These are phyloP conservation scores for Leccinum broughii DNA, from an alignment of 768 basidiomycete genomes.

Conservation along the genomic window DNA sequence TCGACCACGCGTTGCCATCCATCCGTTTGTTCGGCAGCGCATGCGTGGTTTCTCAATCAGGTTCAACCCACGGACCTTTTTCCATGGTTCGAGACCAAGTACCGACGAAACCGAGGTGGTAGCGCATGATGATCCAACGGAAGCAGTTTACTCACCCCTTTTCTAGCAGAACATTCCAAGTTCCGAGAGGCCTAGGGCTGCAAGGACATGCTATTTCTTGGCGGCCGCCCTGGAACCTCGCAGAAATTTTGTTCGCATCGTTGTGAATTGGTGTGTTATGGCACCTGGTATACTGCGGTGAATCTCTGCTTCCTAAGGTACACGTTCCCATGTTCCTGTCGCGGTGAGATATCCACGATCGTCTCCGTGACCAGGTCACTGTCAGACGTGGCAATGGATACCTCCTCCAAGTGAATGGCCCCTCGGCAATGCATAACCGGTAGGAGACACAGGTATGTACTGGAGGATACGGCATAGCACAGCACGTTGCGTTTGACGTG, in stretches of 20 bases:
- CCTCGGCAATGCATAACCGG: neutral
- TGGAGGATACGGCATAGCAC: neutral
- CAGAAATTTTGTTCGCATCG: neutral
- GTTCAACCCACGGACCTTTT: neutral
- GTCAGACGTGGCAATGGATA: too few relatives aligned
- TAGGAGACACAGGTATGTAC: neutral
- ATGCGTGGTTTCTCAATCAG: neutral
- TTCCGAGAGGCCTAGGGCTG: neutral
- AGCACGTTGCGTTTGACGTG: neutral
- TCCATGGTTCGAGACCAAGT: neutral
- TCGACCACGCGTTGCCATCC: neutral
- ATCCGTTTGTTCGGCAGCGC: neutral
- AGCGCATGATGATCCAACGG: neutral
- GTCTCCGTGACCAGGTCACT: neutral
- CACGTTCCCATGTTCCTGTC: neutral
- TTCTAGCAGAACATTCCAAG: neutral
- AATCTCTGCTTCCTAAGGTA: neutral
- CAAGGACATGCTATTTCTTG: neutral
- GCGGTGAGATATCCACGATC: neutral
- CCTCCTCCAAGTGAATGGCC: too few relatives aligned
- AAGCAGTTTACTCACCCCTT: too few relatives aligned
- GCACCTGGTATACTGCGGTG: neutral
- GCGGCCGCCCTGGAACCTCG: neutral
- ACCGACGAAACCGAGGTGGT: neutral
- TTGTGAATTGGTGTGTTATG: neutral